Evolutionary conservation across 306 rosid genomes (phyloP), one percentile per base, ranked within the genome.

Genomic region (Quillaja saponaria): DNA sequence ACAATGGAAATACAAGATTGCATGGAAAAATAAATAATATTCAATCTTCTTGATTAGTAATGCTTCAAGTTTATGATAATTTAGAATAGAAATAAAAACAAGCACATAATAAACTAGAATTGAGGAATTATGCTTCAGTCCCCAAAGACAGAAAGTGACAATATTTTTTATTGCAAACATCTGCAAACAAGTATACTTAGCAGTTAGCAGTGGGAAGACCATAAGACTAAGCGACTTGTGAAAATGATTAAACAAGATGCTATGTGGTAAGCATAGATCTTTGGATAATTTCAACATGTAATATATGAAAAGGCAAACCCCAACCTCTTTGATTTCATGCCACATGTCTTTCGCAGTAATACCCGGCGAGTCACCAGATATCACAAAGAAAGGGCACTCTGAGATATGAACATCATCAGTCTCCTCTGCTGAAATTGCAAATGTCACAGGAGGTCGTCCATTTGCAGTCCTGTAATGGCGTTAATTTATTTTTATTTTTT

Each of bases 391-490:
- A 40, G 96, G 96, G 61, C 95, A 91, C 63, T 84, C 84, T 50
- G 98, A 86, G 59, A 91, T 75, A 19, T 75, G 87, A 82, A 88
- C 64, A 51, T 80, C 68, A 53, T 86, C 89, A 58, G 79, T 84
- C 83, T 88, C 86, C 80, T 84, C 74, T 31, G 90, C 96, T 21
- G 96, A 95, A 55, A 91, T 80, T n/a, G 95, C 98, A 84, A 83
- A 91, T 18, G 92, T 91, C 71, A 91, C 67, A 5, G 96, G 95
- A 52, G 90, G 64, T 40, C 7, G 79, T 59, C 74, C 92, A 55
- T 68, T 66, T 21, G 87, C 80, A 63, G 88, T 88, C 88, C 95
- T 91, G 86, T 53, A 60, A 49, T 46, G 41, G 66, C 41, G 74
- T 25, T 51, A 55, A 39, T 25, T 1, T 25, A 25, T 25, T 1